Base-by-base conservation (phyloP, 495 filamentous ascomycete species). In the Umbilicaria muhlenbergii region DNA sequence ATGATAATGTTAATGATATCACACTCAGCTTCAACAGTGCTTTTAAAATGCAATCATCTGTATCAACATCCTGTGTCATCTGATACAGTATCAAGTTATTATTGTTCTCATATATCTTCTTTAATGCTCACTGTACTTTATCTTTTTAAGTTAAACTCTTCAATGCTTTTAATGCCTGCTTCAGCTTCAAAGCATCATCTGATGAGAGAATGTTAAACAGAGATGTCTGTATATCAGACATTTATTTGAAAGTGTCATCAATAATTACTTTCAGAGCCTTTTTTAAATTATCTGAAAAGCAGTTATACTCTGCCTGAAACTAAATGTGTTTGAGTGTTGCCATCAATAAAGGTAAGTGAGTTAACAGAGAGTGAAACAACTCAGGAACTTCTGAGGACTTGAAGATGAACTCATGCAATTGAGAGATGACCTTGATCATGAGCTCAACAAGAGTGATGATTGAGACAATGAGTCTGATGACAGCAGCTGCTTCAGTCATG, bases 71-170 rank as follows among this genome's bases (percentile, higher is more conserved):
- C 41, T 13, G 17, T 43, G 13, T 43, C 33, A 32, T 43, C 41
- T 43, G 11, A 18, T 43, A 10, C 13, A 36, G 17, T 37, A 43
- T 8, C 12, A 43, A 24, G 17, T 24, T 36, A 19, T 43, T 2
- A 37, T 43, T 43, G 12, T 37, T 43, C 41, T 16, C n/a, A 36
- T 35, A 21, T 31, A 43, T 43, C 11, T 43, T 43, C 32, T 43
- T 32, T n/a, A 36, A 43, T 28, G 19, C 41, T 36, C 32, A 32
- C 17, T 15, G 34, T 43, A 43, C 13, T 31, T 43, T 16, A 43
- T 43, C 41, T n/a, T 43, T 32, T 32, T 36, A 24, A 8, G 34
- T 18, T n/a, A 43, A 3, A 43, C 41, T 43, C 41, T 43, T 43
- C n/a, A 36, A 37, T 32, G 41, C 41, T 24, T 43, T 43, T 5